phyloP scores from a whole-genome alignment of 768 basidiomycete species.

The Naganishia kalamii region DNA sequence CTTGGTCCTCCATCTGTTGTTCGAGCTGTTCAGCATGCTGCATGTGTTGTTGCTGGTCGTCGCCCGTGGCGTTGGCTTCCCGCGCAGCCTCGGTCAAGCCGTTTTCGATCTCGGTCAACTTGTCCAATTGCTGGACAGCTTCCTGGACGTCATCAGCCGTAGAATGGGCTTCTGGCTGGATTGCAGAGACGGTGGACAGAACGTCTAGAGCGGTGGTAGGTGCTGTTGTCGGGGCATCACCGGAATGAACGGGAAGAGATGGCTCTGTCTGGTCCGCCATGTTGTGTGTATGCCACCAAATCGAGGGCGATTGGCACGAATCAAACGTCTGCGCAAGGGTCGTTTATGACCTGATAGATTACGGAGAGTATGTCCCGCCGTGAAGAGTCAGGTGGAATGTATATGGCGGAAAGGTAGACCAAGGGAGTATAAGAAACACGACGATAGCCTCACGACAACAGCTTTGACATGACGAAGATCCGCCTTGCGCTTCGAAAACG shows the following conservation, averaged over 20 bases:
- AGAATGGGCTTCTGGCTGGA: conserved; percentile 15
- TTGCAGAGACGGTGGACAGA: conserved; percentile 9
- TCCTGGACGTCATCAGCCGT: conserved; percentile 18
- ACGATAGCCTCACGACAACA: no score
- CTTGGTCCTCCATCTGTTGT: neutral
- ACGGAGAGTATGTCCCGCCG: neutral
- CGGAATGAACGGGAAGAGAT: neutral
- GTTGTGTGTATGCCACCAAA: neutral
- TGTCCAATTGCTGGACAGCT: conserved; percentile 15
- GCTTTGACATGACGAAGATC: no score
- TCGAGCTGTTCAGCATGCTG: conserved; percentile 14
- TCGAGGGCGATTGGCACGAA: neutral
- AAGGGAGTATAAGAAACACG: no score
- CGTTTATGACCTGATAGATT: neutral
- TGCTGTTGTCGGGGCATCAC: neutral
- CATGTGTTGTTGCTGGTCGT: neutral
- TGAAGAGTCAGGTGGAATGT: no score
- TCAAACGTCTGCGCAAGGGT: neutral
- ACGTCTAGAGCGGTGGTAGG: neutral
- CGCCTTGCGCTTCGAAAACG: no score
- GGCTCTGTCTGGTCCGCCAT: conserved; percentile 6
- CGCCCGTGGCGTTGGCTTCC: neutral
- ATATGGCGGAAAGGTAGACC: no score
- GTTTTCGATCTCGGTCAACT: conserved; percentile 13
- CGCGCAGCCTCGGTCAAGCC: conserved; percentile 13